Percentiles rank a stretch among this genome's conserved stretches.
phyloP scores from a whole-genome alignment of 1,284 basidiomycete species.

The Pyrrhoderma noxium region DNA sequence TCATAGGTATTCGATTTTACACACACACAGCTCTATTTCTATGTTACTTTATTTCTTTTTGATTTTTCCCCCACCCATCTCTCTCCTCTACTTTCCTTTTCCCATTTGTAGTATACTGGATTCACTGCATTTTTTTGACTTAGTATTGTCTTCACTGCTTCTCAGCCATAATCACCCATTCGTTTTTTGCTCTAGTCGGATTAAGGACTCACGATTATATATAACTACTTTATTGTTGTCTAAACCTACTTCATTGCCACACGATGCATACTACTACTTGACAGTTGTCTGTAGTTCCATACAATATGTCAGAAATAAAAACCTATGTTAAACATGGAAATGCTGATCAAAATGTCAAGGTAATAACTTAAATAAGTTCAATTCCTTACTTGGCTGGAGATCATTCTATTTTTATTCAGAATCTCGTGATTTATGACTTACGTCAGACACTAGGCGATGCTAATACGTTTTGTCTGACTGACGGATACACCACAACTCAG shows the following conservation, averaged over 20 bases:
- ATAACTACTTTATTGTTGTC: not conserved
- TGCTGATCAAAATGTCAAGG: not conserved
- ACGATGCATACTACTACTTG: no score
- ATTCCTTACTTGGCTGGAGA: no score
- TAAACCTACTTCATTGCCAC: not conserved
- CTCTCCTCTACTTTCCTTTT: no score
- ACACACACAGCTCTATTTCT: not conserved
- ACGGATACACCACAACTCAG: no score
- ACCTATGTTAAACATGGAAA: not conserved
- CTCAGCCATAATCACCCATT: not conserved
- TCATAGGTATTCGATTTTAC: constrained; percentile 9
- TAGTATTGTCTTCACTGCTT: not conserved
- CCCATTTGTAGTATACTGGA: no score
- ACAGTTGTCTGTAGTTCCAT: no score
- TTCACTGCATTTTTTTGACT: not conserved
- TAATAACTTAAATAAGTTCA: no score
- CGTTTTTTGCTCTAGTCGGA: not conserved
- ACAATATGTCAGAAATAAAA: not conserved
- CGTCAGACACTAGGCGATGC: no score
- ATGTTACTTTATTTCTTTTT: not conserved
- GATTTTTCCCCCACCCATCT: not conserved
- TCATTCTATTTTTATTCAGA: no score
- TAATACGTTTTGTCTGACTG: no score
- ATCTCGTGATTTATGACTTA: no score
- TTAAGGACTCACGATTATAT: not conserved